Percentiles rank a stretch among this genome's conserved stretches.
Conservation (phyloP, 2,329 filamentous ascomycete genomes). For the Cytospora mali region DNA sequence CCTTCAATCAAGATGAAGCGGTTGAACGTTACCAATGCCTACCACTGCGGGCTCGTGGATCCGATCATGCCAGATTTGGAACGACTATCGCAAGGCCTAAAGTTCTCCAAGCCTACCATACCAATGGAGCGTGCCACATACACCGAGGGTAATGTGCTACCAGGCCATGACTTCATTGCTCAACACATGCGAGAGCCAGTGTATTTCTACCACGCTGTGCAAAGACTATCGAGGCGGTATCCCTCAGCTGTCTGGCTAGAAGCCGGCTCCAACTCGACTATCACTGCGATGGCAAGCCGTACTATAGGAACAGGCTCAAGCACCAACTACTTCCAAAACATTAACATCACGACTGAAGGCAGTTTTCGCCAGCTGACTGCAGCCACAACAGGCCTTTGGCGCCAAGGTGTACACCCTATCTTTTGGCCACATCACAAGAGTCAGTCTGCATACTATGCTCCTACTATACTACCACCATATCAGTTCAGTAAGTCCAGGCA, state of each 20-base stretch:
- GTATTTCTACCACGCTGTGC: background rate
- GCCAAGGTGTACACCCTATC: slow-evolving; percentile 36
- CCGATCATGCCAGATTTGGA: slow-evolving; percentile 31
- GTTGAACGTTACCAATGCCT: slow-evolving; percentile 50
- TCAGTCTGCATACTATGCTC: slow-evolving; percentile 33
- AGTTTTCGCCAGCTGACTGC: slow-evolving; percentile 32
- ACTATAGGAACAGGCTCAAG: slow-evolving; percentile 22
- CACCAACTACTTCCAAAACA: slow-evolving; percentile 32
- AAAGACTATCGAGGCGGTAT: slow-evolving; percentile 23
- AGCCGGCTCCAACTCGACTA: slow-evolving; percentile 43
- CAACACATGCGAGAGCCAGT: background rate
- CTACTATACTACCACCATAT: slow-evolving; percentile 43
- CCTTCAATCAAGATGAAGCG: slow-evolving; percentile 39
- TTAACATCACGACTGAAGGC: slow-evolving; percentile 32
- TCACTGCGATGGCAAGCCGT: slow-evolving; percentile 40
- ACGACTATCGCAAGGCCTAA: background rate
- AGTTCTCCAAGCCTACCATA: background rate
- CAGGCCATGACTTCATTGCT: background rate
- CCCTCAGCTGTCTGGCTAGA: slow-evolving; percentile 42
- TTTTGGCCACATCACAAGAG: slow-evolving; percentile 43
- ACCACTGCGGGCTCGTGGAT: slow-evolving; percentile 49
- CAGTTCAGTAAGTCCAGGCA: slow-evolving; percentile 45
- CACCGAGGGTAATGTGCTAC: background rate
- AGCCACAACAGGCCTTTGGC: slow-evolving; percentile 43
- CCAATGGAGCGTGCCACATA: background rate